Percentiles rank a stretch among this genome's conserved stretches.
Conservation (phyloP, 768 basidiomycete genomes). For the Leccinum olivaceopallidum region DNA sequence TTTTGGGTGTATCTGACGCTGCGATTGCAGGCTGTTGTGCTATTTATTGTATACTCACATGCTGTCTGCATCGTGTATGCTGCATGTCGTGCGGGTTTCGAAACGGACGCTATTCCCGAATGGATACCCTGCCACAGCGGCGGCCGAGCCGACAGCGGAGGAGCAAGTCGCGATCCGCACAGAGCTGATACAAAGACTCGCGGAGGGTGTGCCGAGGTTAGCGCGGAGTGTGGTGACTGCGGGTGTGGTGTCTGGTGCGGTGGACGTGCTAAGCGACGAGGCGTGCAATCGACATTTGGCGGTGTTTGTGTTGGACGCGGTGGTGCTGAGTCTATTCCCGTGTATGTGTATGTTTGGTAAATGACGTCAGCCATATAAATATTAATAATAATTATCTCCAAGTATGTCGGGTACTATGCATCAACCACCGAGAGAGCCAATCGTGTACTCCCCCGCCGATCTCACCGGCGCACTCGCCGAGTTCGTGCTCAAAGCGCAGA, state of each 20-base stretch:
- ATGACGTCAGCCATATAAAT: constrained; percentile 16
- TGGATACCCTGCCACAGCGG: constrained; percentile 78
- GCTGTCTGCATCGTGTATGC: constrained; percentile 52
- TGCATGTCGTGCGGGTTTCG: constrained; percentile 51
- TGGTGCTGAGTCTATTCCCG: constrained; percentile 74
- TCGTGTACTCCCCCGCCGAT: constrained; percentile 56
- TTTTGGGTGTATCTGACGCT: constrained; percentile 10
- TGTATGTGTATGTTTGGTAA: constrained; percentile 29
- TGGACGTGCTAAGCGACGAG: constrained; percentile 41
- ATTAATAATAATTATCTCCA: neutral
- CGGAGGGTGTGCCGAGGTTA: constrained; percentile 38
- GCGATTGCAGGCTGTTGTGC: constrained; percentile 58
- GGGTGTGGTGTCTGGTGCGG: constrained; percentile 28
- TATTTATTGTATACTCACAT: constrained; percentile 60
- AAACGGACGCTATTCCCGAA: constrained; percentile 84
- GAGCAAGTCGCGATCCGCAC: constrained; percentile 65
- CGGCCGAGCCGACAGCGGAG: constrained; percentile 72
- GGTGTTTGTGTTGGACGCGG: constrained; percentile 69
- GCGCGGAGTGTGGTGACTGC: constrained; percentile 41
- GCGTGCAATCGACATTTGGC: constrained; percentile 81
- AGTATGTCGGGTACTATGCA: constrained; percentile 32
- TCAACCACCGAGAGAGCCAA: constrained; percentile 61
- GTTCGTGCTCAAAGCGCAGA: constrained; percentile 87
- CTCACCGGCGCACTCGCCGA: constrained; percentile 70
- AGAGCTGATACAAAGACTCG: constrained; percentile 40